Conservation (phyloP, 306 rosid genomes). For the Prunus mume region DNA sequence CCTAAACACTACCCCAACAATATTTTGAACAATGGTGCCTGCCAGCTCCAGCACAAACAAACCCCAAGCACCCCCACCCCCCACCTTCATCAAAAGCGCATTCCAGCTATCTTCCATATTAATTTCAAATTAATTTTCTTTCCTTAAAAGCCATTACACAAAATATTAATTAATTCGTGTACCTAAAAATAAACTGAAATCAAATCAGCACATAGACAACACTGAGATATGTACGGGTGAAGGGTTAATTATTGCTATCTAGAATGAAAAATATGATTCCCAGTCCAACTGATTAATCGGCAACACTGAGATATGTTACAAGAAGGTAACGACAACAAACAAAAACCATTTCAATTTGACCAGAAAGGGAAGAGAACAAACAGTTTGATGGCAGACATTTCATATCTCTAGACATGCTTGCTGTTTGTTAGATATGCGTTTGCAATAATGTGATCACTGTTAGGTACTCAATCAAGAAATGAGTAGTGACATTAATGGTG, state of each 20-base stretch:
- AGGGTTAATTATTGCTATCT: no score
- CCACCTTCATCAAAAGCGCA: slow-evolving; percentile 18
- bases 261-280: background rate
- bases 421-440: no score
- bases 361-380: background rate
- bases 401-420: no score
- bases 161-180: no score
- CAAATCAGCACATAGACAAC: background rate
- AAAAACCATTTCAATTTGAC: background rate
- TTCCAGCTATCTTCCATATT: slow-evolving; percentile 50
- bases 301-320: background rate
- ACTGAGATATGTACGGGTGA: no score
- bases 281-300: background rate
- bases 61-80: slow-evolving; percentile 1
- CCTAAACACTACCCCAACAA: no score
- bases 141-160: no score
- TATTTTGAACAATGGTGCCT: background rate
- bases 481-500: no score
- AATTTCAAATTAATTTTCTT: background rate
- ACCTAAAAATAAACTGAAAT: background rate
- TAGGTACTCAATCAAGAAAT: no score
- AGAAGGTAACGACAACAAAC: background rate
- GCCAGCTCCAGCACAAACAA: background rate
- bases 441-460: no score
- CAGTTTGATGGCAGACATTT: background rate